Percentiles rank a stretch among this genome's conserved stretches.
These are phyloP conservation scores for Aleurites moluccanus DNA, from an alignment of 441 rosid genomes.

Conservation along the genomic window DNA sequence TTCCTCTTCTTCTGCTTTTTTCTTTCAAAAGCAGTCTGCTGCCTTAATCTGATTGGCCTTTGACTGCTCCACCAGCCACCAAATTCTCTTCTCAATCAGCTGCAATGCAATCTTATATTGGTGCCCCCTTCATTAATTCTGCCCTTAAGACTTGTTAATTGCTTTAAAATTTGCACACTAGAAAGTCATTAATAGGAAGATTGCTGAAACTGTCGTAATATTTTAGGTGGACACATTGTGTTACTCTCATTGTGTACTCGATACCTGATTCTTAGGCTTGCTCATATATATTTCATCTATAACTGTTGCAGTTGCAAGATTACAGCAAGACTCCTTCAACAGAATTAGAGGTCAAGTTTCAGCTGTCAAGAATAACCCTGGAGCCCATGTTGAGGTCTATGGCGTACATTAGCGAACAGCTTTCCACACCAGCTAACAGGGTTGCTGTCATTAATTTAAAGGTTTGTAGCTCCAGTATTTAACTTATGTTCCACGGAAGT, in stretches of 20 bases:
- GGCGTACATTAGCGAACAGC: slow-evolving; percentile 93
- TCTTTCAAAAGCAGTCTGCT: background rate
- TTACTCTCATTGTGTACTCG: slow-evolving; percentile 10
- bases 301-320: slow-evolving; percentile 72
- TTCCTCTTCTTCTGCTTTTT: background rate
- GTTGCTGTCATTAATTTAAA: slow-evolving; percentile 94
- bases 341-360: slow-evolving; percentile 89
- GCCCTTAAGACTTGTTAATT: background rate
- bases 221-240: background rate
- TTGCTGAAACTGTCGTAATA: background rate
- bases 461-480: slow-evolving; percentile 39
- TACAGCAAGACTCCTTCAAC: slow-evolving; percentile 72
- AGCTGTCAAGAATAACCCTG: slow-evolving; percentile 74
- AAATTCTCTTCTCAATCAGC: background rate
- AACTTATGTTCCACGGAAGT: slow-evolving; percentile 6
- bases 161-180: background rate
- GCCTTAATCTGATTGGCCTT: background rate
- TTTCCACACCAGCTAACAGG: slow-evolving; percentile 81
- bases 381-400: slow-evolving; percentile 96
- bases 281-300: background rate
- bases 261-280: slow-evolving; percentile 6
- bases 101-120: background rate
- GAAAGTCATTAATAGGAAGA: background rate
- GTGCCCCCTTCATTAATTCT: background rate
- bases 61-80: background rate